Conservation (phyloP, 78 protist genomes). For the Chrysochromulina parva region DNA sequence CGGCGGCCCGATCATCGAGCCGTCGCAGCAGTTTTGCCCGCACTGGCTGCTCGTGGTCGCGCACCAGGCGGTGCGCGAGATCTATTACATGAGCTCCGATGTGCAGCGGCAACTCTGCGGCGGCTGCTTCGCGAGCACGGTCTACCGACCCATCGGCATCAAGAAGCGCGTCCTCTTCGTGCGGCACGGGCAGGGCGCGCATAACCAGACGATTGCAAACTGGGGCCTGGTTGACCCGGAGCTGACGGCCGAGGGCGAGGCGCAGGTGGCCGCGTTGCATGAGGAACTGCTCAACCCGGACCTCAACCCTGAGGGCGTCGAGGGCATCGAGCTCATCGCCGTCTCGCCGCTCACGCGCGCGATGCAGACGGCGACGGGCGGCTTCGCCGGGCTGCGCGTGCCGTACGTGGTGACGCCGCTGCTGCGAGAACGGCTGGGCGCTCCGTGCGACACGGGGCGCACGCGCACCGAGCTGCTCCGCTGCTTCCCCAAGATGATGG, state of each 20-base stretch:
- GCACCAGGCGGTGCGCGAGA: no score
- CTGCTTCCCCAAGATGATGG: not conserved
- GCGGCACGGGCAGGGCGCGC: not conserved
- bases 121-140: no score
- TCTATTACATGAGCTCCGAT: no score
- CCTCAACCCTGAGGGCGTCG: not conserved
- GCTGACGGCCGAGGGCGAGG: not conserved
- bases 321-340: not conserved
- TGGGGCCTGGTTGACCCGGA: not conserved
- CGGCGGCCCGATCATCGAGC: no score
- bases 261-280: not conserved
- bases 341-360: conserved; percentile 16
- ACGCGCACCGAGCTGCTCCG: not conserved
- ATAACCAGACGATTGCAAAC: not conserved
- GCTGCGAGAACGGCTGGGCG: not conserved
- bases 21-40: no score
- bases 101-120: no score
- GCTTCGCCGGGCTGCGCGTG: not conserved
- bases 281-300: not conserved
- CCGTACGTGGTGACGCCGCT: not conserved
- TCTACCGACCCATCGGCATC: no score
- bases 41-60: no score
- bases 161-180: not conserved
- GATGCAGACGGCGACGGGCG: not conserved
- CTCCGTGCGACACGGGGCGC: not conserved